Percentiles rank a stretch among this genome's conserved stretches.
Evolutionary conservation across 257 asterid genomes (phyloP).

Genomic region (Gynochthodes officinalis): DNA sequence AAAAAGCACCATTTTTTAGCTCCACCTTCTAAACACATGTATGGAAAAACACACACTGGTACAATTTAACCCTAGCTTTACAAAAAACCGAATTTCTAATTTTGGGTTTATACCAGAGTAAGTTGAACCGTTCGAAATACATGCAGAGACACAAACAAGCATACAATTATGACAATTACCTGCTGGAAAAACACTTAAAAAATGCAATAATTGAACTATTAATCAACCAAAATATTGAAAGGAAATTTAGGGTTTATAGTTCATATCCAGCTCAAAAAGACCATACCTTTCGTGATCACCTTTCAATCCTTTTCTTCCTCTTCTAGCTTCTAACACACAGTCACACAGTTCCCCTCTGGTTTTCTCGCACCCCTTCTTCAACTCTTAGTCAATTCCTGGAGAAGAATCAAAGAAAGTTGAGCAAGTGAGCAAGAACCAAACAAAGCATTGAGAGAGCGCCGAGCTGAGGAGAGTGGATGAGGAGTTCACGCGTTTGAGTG

Average conservation of each 20-base stretch:
- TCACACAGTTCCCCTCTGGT: slow-evolving; percentile 7
- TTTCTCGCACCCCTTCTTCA: slow-evolving; percentile 5
- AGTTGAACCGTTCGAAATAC: not conserved
- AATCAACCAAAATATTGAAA: not conserved
- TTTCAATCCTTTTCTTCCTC: not conserved
- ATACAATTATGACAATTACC: not conserved
- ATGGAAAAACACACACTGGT: not conserved
- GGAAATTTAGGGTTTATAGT: not conserved
- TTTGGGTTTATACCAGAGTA: not conserved
- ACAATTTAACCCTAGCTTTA: not conserved
- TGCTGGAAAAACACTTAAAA: not conserved
- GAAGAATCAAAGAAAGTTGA: slow-evolving; percentile 10
- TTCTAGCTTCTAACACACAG: not conserved
- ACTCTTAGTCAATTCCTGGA: slow-evolving; percentile 2
- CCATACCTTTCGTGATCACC: slow-evolving; percentile 11
- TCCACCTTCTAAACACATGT: not conserved
- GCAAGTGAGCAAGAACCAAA: slow-evolving; percentile 1
- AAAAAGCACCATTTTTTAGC: not conserved
- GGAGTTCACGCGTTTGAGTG: slow-evolving; percentile 13
- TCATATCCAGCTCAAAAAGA: not conserved
- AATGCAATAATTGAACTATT: not conserved
- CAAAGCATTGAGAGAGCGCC: slow-evolving; percentile 11
- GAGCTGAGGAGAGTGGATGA: slow-evolving; percentile 12
- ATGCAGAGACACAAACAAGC: not conserved
- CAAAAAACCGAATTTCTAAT: not conserved